Evolutionary conservation across 768 basidiomycete species (phyloP), one percentile per base, ranked within the genome.

Genomic region (Suillus sp.): DNA sequence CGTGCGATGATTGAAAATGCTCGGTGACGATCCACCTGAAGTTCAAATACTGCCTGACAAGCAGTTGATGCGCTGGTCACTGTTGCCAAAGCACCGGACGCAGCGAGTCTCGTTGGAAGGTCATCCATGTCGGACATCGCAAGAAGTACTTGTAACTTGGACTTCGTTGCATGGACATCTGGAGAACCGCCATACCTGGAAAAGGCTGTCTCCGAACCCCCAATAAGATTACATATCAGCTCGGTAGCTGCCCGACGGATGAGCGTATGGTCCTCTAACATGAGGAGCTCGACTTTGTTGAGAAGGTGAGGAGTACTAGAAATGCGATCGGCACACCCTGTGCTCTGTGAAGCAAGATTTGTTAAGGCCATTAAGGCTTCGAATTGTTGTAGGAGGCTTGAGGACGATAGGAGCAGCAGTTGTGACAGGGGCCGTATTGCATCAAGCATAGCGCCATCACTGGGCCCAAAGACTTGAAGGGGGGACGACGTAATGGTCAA

Each of bases 281-380:
- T 81, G 18, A 94, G 72, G 16, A 89, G 78, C 69, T 95, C 93
- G 7, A 89, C 80, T 64, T 84, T 86, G 75, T 82, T 80, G 60
- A 91, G 69, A 35, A 93, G 73, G 2, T 85, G 86, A 10, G 86
- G 82, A 0, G 82, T 79, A 51, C 80, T 79, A 1, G 87, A 88
- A 55, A 97, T 84, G 53, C 89, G 85, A 22, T 84, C 79, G 3
- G 92, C 87, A 10, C 88, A 74, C 35, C 86, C 83, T 0, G 86
- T 78, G 56, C 84, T 85, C 59, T 92, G 83, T 20, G 95, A 95
- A 0, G 96, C 89, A 48, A 99, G 78, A 73, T 99, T 99, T 9
- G 97, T 99, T 59, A 99, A 81, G 1, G 95, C 96, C 96, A 99
- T 98, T 68, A 96, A 80, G 4, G 88, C 87, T 75, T 99, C 97